Base-by-base conservation (phyloP, 2,329 filamentous ascomycete genomes). In the Aspergillus versicolor region DNA sequence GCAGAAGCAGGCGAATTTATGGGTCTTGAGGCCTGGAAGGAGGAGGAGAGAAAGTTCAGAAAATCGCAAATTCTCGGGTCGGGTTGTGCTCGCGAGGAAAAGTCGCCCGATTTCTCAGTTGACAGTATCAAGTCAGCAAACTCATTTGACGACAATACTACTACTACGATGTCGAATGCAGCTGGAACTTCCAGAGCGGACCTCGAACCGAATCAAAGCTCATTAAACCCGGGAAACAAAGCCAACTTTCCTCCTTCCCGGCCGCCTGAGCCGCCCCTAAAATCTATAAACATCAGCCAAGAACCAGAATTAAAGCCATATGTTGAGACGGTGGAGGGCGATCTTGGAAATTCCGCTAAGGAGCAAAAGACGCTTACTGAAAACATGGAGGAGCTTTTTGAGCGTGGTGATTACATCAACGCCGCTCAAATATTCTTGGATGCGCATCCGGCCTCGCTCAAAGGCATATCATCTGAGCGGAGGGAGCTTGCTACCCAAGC, bases 1-100 rank as follows among this genome's bases (percentile, higher is more conserved):
- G 76, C 77, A 2, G 77, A 78, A 57, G 71, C 73, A 2, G 76
- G 75, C 1, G 74, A 78, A 21, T 77, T 77, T 42, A 68, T 72
- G 54, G 73, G 75, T 0, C 48, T 77, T 46, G 71, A 70, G 9
- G 73, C 73, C 19, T 63, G 73, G 61, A 74, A 71, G 45, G 56
- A 66, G 54, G 63, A 68, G 52, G 65, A 68, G 40, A 50, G 57
- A 30, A 61, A 44, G 45, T 56, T 57, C 43, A 61, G 59, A 48
- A 61, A 60, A 24, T 47, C 58, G 34, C 51, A 59, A 21, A 22
- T 51, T 30, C 41, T 41, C 41, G 41, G 54, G 13, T 49, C 43
- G 13, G 24, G 34, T 21, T 27, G 42, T 6, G 27, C 24, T 43
- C 30, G 13, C 34, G 47, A 41, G n/a, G 52, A 54, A 45, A 21